Conservation (phyloP, 371 early-diverging fungal genomes). For the Lichtheimia corymbifera region DNA sequence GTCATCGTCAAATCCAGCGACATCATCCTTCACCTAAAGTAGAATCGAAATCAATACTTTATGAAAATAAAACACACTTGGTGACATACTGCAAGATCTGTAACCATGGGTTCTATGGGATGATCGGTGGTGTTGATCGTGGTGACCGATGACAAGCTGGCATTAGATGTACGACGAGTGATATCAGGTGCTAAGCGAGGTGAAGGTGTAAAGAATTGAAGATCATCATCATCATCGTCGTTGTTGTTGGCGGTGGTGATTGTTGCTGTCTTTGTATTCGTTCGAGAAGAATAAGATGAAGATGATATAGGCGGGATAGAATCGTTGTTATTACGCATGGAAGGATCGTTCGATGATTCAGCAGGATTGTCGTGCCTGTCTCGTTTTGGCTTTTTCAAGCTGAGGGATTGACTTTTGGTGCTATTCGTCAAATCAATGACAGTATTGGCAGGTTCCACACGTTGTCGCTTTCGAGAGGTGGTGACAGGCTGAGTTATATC, state of each 20-base stretch:
- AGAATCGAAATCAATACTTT: no score
- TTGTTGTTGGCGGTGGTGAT: neutral
- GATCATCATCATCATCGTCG: neutral
- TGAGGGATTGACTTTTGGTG: neutral
- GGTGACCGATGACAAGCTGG: neutral
- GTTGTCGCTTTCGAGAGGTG: neutral
- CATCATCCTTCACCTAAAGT: neutral
- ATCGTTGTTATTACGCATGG: no score
- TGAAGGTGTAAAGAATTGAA: no score
- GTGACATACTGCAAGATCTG: neutral
- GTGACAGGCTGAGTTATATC: neutral
- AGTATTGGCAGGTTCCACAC: neutral
- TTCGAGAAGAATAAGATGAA: neutral
- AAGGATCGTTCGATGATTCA: neutral
- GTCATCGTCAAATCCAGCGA: neutral
- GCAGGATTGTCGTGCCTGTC: neutral
- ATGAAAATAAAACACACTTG: no score
- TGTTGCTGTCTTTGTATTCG: neutral
- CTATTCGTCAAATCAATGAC: slow-evolving; percentile 1
- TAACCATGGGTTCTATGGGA: neutral
- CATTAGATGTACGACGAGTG: no score
- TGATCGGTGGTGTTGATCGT: neutral
- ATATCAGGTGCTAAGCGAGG: no score
- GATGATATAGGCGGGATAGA: no score
- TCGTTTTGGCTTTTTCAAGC: slow-evolving; percentile 4